Evolutionary conservation across 202 grass and related monocot genomes (phyloP), one percentile per base, ranked within the genome.

Genomic region (Schoenoplectus triqueter): DNA sequence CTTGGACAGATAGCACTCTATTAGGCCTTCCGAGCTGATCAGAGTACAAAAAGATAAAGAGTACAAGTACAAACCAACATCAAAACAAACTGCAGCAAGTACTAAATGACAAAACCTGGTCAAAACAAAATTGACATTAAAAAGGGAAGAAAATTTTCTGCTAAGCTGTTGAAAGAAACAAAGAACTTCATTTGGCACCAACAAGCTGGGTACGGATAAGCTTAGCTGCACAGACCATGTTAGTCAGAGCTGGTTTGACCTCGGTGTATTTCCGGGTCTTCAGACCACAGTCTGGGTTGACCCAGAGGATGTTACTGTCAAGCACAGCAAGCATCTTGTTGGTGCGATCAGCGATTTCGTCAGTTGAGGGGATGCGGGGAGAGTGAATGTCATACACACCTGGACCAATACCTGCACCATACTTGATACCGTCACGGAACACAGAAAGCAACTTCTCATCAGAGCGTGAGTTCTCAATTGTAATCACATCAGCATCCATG

Each of bases 381-480:
- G 95, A 97, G 89, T 97, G 94, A 85, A 97, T 97, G 84, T 97
- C 94, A 2, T 97, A 97, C 31, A 97, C 92, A 10, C 95, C 95
- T 0, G 95, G 95, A 50, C 95, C 95, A 1, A 97, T 97, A 61
- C 92, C 95, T 0, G 95, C 92, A 2, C 88, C 92, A 4, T 97
- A 97, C 71, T 89, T 90, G 22, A 97, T 90, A 5, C 95, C 95
- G 63, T 94, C 95, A 0, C 92, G 92, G 92, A 97, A 97, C 55
- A 97, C 92, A 0, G 95, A 97, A 1, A 97, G 94, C 1, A 97
- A 88, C 87, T 97, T 97, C 90, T 97, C 94, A 0, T 97, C 92
- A 0, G 94, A 97, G 31, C 94, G 92, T 0, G 94, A 97, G 86
- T 95, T 97, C 95, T 97, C 95, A 1, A 97, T 95, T 66, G 92